Percentiles rank a stretch among this genome's conserved stretches.
Conservation (phyloP, 345 rosid genomes). For the Arabis hirsuta region DNA sequence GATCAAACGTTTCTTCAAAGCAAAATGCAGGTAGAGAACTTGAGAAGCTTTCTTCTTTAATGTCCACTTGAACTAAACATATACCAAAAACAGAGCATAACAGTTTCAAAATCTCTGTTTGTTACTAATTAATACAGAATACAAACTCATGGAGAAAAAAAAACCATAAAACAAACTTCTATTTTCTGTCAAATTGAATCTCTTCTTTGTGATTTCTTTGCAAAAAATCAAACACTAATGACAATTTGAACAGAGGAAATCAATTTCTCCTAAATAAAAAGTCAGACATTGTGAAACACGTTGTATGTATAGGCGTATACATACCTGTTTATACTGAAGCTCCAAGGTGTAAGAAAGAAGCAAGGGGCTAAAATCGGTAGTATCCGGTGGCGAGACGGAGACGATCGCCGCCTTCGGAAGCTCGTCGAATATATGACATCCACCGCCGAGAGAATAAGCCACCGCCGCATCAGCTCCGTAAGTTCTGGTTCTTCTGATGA, state of each 20-base stretch:
- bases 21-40: slow-evolving; percentile 79
- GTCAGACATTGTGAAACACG: slow-evolving; percentile 12
- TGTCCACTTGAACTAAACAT: slow-evolving; percentile 83
- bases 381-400: slow-evolving; percentile 76
- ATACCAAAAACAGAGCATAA: slow-evolving; percentile 38
- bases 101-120: background rate
- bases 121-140: slow-evolving; percentile 6
- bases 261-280: background rate
- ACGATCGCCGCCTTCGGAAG: slow-evolving; percentile 68
- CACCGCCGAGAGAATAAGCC: slow-evolving; percentile 16
- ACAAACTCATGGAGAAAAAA: slow-evolving; percentile 2
- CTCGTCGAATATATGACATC: slow-evolving; percentile 60
- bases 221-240: background rate
- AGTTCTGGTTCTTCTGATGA: slow-evolving; percentile 30
- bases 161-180: background rate
- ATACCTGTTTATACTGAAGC: slow-evolving; percentile 79
- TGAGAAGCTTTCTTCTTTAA: slow-evolving; percentile 92
- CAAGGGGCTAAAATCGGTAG: slow-evolving; percentile 85
- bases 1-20: slow-evolving; percentile 77
- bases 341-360: slow-evolving; percentile 83
- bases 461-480: slow-evolving; percentile 25
- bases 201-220: background rate
- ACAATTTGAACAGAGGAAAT: background rate
- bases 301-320: background rate
- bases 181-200: background rate